Base-by-base conservation (phyloP, 129 eudicot genomes). In the Dittrichia graveolens region DNA sequence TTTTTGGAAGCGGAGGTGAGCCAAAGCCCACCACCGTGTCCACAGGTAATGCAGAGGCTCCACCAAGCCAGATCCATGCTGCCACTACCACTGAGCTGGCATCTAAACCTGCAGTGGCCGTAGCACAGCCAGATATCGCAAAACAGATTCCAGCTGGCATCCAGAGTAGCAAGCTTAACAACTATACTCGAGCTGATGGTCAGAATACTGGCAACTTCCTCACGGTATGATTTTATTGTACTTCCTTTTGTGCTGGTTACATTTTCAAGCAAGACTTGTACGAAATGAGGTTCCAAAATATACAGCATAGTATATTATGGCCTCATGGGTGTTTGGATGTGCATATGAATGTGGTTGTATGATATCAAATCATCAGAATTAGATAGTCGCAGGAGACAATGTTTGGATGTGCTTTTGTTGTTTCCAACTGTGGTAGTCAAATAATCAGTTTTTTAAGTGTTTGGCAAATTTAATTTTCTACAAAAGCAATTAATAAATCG, bases 171-270 rank as follows among this genome's bases (percentile, higher is more conserved):
- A 78, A 77, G 72, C 72, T 75, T 49, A 90, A 87, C 74, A 90
- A 90, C 85, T 81, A 90, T 56, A 73, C 40, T 61, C 77, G 93
- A 24, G 92, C 92, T 78, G 96, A 90, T 81, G 93, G 96, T 44
- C 92, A 86, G 79, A 90, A 90, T 83, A 84, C 78, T 41, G 88
- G 93, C 75, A 90, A 90, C 82, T 90, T 86, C 80, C 80, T 88
- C 83, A 86, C 96, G 90, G 93, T 90, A 89, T 77, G 80, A 35
- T 44, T 52, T 52, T 77, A 24, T 34, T 34, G 11, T 49, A 42
- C 57, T 31, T 69, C 1, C 19, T 44, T 76, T 46, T 76, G 31
- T 15, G 46, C 61, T 60, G 49, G 39, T 46, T 64, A 42, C 6
- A 5, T 40, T 64, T 19, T 15, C 3, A 39, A 53, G 48, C 65